phyloP scores from a whole-genome alignment of 2,329 filamentous ascomycete genomes.

The Neocucurbitaria cava region DNA sequence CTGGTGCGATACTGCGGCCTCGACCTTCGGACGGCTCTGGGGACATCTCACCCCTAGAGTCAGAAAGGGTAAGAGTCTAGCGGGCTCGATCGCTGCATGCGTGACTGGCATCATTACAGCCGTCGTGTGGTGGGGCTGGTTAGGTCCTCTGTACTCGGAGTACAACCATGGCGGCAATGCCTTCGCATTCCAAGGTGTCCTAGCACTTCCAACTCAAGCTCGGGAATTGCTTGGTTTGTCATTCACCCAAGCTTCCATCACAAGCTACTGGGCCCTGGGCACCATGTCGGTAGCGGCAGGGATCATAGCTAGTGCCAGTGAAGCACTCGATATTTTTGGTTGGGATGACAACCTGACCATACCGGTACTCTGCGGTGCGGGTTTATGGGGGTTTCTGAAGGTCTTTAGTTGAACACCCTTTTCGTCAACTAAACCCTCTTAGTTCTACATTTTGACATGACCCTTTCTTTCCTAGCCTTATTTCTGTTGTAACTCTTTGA shows the following conservation, averaged over 20 bases:
- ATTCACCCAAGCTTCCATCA: constrained; percentile 65
- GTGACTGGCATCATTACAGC: constrained; percentile 83
- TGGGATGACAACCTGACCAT: constrained; percentile 99
- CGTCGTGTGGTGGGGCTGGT: constrained; percentile 84
- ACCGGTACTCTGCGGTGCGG: constrained; percentile 85
- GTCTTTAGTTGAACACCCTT: constrained; percentile 66
- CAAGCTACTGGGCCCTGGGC: constrained; percentile 75
- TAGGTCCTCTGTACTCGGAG: constrained; percentile 65
- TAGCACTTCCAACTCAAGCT: constrained; percentile 71
- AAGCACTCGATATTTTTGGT: constrained; percentile 88
- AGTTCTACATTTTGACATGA: constrained; percentile 15
- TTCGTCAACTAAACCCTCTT: neutral
- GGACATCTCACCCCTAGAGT: constrained; percentile 88
- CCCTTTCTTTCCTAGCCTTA: constrained; percentile 11
- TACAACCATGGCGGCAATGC: constrained; percentile 57
- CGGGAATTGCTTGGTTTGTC: constrained; percentile 68
- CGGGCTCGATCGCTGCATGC: constrained; percentile 85
- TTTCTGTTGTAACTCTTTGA: constrained; percentile 5
- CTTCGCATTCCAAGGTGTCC: constrained; percentile 81
- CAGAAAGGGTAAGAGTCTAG: constrained; percentile 86
- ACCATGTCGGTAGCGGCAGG: constrained; percentile 87
- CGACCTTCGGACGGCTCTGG: constrained; percentile 89
- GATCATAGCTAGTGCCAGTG: constrained; percentile 85
- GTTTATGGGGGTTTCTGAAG: constrained; percentile 91
- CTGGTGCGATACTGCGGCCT: constrained; percentile 98